Percentiles rank a stretch among this genome's conserved stretches.
phyloP scores from a whole-genome alignment of 176 grass and related monocot genomes.

The Juncus inflexus region DNA sequence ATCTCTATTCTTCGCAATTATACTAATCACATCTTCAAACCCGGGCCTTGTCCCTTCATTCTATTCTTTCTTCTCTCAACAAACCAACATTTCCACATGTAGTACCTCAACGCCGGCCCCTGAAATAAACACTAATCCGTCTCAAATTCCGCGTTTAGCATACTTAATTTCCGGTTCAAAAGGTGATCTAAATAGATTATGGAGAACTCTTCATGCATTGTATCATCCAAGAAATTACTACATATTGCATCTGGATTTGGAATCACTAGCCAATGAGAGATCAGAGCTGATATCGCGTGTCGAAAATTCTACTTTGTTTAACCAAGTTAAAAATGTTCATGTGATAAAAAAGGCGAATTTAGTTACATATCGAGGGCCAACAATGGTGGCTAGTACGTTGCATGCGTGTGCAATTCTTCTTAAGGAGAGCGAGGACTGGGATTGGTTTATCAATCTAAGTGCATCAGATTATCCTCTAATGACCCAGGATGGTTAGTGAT shows the following conservation, averaged over 20 bases:
- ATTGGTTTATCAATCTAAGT: conserved; percentile 99
- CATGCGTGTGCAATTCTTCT: conserved; percentile 86
- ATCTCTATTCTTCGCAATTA: conserved; percentile 1
- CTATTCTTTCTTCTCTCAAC: conserved; percentile 20
- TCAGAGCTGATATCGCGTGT: conserved; percentile 55
- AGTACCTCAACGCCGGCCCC: not conserved
- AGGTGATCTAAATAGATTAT: conserved; percentile 84
- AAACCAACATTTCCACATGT: conserved; percentile 11
- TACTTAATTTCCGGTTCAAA: conserved; percentile 85
- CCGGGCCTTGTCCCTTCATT: conserved; percentile 1
- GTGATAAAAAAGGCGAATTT: conserved; percentile 78
- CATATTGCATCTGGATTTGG: conserved; percentile 81
- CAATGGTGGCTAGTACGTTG: conserved; percentile 92
- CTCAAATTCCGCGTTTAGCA: conserved; percentile 50
- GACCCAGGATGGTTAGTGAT: conserved; percentile 62
- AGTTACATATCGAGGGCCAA: conserved; percentile 82
- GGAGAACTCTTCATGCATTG: conserved; percentile 76
- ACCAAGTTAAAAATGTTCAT: conserved; percentile 53
- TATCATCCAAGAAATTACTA: conserved; percentile 91
- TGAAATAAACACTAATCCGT: not conserved
- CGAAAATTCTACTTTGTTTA: conserved; percentile 39
- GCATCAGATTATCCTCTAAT: conserved; percentile 91
- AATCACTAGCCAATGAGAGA: conserved; percentile 49
- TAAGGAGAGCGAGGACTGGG: conserved; percentile 57
- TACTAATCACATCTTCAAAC: conserved; percentile 26